Conservation (phyloP, 495 filamentous ascomycete species). For the Neurospora sp. region DNA sequence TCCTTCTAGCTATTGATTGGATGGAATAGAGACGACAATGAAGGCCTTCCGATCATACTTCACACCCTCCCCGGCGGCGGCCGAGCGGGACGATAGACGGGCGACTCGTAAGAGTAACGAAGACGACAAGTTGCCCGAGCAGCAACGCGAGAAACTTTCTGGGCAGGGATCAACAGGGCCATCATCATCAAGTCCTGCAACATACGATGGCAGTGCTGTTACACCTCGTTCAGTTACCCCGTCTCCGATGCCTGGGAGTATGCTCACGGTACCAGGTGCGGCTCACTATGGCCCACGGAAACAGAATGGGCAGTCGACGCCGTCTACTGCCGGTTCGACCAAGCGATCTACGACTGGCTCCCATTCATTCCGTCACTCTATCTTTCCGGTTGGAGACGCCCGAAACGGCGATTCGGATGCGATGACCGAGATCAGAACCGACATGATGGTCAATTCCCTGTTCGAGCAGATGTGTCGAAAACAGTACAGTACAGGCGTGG, state of each 20-base stretch:
- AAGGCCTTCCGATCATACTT: conserved; percentile 18
- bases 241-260: conserved; percentile 1
- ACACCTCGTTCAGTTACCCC: neutral
- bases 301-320: neutral
- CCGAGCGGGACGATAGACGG: neutral
- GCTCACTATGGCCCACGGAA: conserved; percentile 1
- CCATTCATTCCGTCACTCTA: conserved; percentile 19
- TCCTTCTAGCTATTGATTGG: neutral
- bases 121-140: neutral
- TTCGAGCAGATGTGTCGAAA: conserved; percentile 48
- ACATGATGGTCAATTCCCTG: conserved; percentile 54
- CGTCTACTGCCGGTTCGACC: neutral
- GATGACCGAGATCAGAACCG: conserved; percentile 42
- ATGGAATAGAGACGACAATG: conserved; percentile 6
- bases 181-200: neutral
- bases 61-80: conserved; percentile 4
- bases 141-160: neutral
- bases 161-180: neutral
- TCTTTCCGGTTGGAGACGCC: conserved; percentile 38
- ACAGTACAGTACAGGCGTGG: conserved; percentile 43
- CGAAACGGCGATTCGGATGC: conserved; percentile 29
- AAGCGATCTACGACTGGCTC: neutral
- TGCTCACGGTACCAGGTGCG: conserved; percentile 8
- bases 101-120: neutral
- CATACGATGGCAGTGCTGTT: neutral